A percentile compares a stretch with the other conserved stretches of the same genome.
Evolutionary conservation across 2,329 filamentous ascomycete species (phyloP).

Genomic region (Cadophora gregata): DNA sequence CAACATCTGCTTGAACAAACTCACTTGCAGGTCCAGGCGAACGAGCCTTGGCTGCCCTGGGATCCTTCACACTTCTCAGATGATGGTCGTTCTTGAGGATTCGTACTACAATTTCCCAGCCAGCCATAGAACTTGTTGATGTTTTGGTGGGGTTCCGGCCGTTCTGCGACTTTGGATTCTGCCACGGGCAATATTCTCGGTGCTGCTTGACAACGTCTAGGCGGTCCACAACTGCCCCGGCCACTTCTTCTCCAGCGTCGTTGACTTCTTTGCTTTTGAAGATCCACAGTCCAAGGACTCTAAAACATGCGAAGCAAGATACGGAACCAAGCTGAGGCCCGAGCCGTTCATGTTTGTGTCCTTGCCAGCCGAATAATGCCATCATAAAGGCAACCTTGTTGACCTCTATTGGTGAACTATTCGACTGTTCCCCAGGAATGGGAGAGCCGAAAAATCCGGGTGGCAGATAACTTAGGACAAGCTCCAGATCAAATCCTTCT

Average conservation of each 20-base stretch:
- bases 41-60: constrained; percentile 23
- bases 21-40: constrained; percentile 19
- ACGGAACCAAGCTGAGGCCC: constrained; percentile 50
- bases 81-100: constrained; percentile 62
- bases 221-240: constrained; percentile 64
- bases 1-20: constrained; percentile 33
- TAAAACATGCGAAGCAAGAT: constrained; percentile 81
- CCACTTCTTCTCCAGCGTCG: constrained; percentile 56
- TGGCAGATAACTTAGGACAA: constrained; percentile 56
- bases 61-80: constrained; percentile 35
- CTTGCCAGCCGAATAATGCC: constrained; percentile 78
- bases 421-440: not conserved
- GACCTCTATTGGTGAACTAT: constrained; percentile 41
- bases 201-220: constrained; percentile 76
- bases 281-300: constrained; percentile 91
- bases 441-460: constrained; percentile 56
- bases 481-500: constrained; percentile 56
- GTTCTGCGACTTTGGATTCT: constrained; percentile 67
- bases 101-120: constrained; percentile 61
- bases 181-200: constrained; percentile 85
- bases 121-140: constrained; percentile 48
- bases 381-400: constrained; percentile 70
- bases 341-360: constrained; percentile 45
- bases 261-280: constrained; percentile 78
- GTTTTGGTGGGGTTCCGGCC: constrained; percentile 44